Evolutionary conservation across 2,329 filamentous ascomycete genomes (phyloP).

Genomic region (Ceratocystis colombiana): DNA sequence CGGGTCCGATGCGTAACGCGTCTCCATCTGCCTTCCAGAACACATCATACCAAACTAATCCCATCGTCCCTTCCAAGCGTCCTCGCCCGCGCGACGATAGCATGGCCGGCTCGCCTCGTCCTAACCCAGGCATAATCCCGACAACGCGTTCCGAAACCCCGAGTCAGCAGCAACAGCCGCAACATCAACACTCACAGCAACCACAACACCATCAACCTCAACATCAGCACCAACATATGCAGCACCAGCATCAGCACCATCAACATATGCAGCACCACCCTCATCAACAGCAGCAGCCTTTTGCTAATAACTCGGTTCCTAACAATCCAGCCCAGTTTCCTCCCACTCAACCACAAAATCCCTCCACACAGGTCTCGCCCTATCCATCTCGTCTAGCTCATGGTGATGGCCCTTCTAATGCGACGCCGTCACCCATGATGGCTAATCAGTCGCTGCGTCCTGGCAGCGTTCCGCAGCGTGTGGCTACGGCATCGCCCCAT

Average conservation of each 20-base stretch:
- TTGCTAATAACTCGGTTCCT: neutral
- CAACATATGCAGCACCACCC: conserved; percentile 10
- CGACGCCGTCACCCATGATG: conserved; percentile 89
- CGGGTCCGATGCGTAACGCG: conserved; percentile 67
- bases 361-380: conserved; percentile 45
- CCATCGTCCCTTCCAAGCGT: conserved; percentile 83
- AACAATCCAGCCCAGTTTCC: conserved; percentile 8
- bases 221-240: conserved; percentile 47
- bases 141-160: conserved; percentile 88
- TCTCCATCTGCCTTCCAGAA: conserved; percentile 65
- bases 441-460: conserved; percentile 68
- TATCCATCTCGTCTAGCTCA: conserved; percentile 73
- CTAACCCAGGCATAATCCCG: conserved; percentile 61
- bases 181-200: neutral
- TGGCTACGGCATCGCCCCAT: conserved; percentile 86
- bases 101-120: conserved; percentile 69
- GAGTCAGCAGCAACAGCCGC: conserved; percentile 50
- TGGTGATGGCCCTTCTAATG: conserved; percentile 68
- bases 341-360: conserved; percentile 15
- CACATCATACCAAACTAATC: conserved; percentile 70
- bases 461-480: conserved; percentile 63
- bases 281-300: conserved; percentile 12
- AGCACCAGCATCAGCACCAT: neutral
- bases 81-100: conserved; percentile 73
- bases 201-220: conserved; percentile 10